Evolutionary conservation across 169 alveolate species (phyloP).

Genomic region (Cyclospora cayetanensis): DNA sequence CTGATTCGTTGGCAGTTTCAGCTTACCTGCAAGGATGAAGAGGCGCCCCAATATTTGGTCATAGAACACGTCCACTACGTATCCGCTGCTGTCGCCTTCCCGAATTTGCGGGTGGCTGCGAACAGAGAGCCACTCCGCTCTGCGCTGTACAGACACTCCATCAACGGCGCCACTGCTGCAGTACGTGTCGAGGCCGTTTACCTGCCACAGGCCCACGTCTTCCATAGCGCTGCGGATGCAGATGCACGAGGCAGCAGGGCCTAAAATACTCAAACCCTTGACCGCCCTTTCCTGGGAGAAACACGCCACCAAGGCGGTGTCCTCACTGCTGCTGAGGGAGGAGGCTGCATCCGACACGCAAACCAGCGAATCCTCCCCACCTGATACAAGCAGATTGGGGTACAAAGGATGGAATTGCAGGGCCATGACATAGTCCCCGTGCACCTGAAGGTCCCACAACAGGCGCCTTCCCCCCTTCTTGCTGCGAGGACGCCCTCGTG

Average conservation of each 20-base stretch:
- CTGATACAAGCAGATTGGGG: slow-evolving; percentile 14
- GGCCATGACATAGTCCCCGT: slow-evolving; percentile 35
- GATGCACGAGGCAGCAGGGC: slow-evolving; percentile 31
- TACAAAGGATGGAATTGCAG: slow-evolving; percentile 30
- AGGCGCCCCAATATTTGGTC: slow-evolving; percentile 12
- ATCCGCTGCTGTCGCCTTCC: slow-evolving; percentile 53
- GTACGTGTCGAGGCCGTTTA: not conserved
- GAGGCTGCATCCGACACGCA: slow-evolving; percentile 19
- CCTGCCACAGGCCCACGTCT: slow-evolving; percentile 56
- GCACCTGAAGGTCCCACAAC: slow-evolving; percentile 43
- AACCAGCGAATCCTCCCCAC: slow-evolving; percentile 42
- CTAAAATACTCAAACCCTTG: slow-evolving; percentile 3
- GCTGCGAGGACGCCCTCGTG: no score
- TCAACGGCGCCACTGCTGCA: not conserved
- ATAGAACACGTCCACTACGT: slow-evolving; percentile 4
- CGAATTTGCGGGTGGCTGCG: slow-evolving; percentile 28
- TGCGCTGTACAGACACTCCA: slow-evolving; percentile 34
- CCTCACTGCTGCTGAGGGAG: slow-evolving; percentile 8
- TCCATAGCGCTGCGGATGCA: slow-evolving; percentile 55
- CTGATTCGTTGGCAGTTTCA: no score
- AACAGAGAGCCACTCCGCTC: slow-evolving; percentile 39
- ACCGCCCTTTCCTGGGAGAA: slow-evolving; percentile 43
- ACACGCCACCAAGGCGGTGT: not conserved
- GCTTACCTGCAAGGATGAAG: slow-evolving; percentile 37
- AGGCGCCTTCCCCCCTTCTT: slow-evolving; percentile 5